Evolutionary conservation across 192 early-diverging fungal species (phyloP), one percentile per base, ranked within the genome.

Genomic region (Phycomyces blakesleeanus): DNA sequence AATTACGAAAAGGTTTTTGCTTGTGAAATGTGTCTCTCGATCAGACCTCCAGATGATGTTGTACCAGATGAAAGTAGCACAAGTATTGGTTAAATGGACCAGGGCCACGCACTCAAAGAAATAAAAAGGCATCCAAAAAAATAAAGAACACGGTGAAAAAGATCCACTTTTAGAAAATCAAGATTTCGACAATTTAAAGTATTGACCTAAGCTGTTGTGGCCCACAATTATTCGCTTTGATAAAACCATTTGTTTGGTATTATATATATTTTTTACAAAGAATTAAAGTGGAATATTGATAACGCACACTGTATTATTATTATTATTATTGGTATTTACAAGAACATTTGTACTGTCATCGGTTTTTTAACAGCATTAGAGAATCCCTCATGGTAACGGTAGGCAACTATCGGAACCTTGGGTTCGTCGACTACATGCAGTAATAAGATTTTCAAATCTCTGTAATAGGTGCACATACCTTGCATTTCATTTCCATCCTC

Each of bases 331-430:
- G 25, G 21, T 8, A 50, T 27, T 66, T 75, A 85, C 21, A 88
- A 57, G n/a, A 89, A 77, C 51, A 91, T 82, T 11, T 76, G 67
- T 41, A 93, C 74, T 27, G 78, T 74, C 16, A 93, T 82, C 0
- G 89, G 84, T 58, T 87, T 89, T 41, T 90, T 80, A 24, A 96
- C 93, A 12, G 93, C 93, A 68, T 96, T 94, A 5, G 92, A 92
- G 64, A 89, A 96, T 12, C 93, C 93, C 71, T 96, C 93, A 62
- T 93, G 88, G 67, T 82, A 95, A 68, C 85, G 80, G 81, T 87
- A 96, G 77, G 83, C 81, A 29, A 61, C 49, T 82, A 64, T 29
- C 69, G 69, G 25, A 61, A 57, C 27, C 68, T 68, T 65, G 68
- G 67, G 53, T 57, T 54, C 18, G 34, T 55, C 52, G 10, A 37